phyloP scores from a whole-genome alignment of 768 basidiomycete genomes.

The Suillus americanus region DNA sequence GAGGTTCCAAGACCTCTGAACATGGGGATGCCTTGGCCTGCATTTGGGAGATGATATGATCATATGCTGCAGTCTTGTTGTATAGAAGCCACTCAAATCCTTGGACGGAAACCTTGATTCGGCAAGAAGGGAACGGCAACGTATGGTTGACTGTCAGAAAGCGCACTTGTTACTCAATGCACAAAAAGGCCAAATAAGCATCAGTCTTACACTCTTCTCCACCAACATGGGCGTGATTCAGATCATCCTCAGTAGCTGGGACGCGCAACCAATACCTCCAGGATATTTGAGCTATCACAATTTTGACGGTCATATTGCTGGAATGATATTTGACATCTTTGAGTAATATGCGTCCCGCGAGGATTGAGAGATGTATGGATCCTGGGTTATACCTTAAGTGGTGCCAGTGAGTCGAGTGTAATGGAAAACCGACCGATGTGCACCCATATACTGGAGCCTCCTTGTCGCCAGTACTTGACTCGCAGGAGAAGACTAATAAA shows the following conservation, averaged over 20 bases:
- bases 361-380: slow-evolving; percentile 87
- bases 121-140: slow-evolving; percentile 56
- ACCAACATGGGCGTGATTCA: slow-evolving; percentile 44
- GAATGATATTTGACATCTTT: slow-evolving; percentile 90
- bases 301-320: slow-evolving; percentile 84
- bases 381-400: slow-evolving; percentile 42
- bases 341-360: slow-evolving; percentile 84
- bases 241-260: slow-evolving; percentile 74
- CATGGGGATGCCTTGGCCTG: slow-evolving; percentile 32
- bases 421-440: slow-evolving; percentile 60
- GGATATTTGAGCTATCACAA: slow-evolving; percentile 81
- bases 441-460: slow-evolving; percentile 78
- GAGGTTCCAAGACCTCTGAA: slow-evolving; percentile 31
- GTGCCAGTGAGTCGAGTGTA: background rate
- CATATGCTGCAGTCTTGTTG: slow-evolving; percentile 87
- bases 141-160: slow-evolving; percentile 34
- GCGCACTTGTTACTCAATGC: background rate
- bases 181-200: slow-evolving; percentile 5
- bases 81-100: slow-evolving; percentile 94
- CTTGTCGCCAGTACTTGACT: slow-evolving; percentile 74
- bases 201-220: slow-evolving; percentile 53
- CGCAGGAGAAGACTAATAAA: slow-evolving; percentile 67
- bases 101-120: slow-evolving; percentile 76
- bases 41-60: slow-evolving; percentile 81
- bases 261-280: slow-evolving; percentile 95